Percentiles rank a stretch among this genome's conserved stretches.
Evolutionary conservation across 768 basidiomycete species (phyloP).

Genomic region (Mycena crocata): DNA sequence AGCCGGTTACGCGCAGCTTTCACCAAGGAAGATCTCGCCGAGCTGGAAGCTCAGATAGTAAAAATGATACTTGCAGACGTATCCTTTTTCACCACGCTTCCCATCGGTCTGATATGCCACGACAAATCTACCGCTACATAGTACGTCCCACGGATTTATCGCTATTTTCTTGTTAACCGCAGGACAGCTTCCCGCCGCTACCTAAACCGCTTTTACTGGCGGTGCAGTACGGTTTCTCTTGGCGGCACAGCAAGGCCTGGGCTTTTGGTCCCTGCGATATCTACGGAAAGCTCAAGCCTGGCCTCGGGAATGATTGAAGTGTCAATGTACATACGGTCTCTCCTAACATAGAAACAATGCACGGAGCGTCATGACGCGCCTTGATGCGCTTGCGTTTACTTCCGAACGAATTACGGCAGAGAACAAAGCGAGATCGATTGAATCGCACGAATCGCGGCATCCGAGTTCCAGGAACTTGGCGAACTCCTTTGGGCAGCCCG

Average conservation of each 20-base stretch:
- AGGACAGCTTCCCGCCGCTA: constrained; percentile 40
- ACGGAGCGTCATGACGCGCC: too few species aligned
- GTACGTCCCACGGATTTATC: constrained; percentile 24
- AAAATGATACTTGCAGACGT: constrained; percentile 36
- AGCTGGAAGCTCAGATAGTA: constrained; percentile 34
- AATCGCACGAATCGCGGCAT: too few species aligned
- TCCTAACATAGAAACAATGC: too few species aligned
- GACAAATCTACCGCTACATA: constrained; percentile 37
- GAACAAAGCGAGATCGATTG: too few species aligned
- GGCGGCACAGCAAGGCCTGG: constrained; percentile 44
- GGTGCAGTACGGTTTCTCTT: constrained; percentile 38
- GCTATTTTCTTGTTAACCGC: background rate
- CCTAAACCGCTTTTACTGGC: constrained; percentile 40
- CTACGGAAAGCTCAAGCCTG: constrained; percentile 33
- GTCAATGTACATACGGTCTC: too few species aligned
- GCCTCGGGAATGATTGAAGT: constrained; percentile 18
- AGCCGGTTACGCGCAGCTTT: constrained; percentile 39
- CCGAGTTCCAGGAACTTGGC: background rate
- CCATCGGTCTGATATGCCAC: constrained; percentile 36
- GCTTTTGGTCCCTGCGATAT: constrained; percentile 45
- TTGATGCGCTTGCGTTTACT: background rate
- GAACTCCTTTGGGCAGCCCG: background rate
- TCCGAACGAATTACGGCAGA: too few species aligned
- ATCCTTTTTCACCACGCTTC: constrained; percentile 39
- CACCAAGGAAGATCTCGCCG: constrained; percentile 40